These are phyloP conservation scores for Aspergillus terreus DNA, from an alignment of 2,329 filamentous ascomycete species.

Conservation along the genomic window DNA sequence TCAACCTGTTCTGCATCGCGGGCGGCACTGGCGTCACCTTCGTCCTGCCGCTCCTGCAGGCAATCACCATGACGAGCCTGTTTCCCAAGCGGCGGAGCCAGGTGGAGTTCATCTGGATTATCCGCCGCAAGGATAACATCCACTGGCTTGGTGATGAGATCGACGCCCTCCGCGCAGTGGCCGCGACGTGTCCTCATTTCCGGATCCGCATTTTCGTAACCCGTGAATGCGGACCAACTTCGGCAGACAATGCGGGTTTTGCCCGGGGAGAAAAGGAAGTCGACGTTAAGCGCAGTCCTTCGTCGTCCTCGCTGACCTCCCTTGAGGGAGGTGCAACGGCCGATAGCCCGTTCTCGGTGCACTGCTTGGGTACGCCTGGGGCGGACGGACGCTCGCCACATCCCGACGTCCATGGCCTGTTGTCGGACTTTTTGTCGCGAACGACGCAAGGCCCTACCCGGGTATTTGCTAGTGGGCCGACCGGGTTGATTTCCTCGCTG, in stretches of 20 bases:
- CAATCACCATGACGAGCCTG: conserved; percentile 23
- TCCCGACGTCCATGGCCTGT: conserved; percentile 43
- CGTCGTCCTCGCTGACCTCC: neutral
- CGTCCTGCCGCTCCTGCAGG: conserved; percentile 50
- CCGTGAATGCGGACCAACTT: conserved; percentile 38
- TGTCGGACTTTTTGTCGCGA: conserved; percentile 44
- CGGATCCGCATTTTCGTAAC: conserved; percentile 59
- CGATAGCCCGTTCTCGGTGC: conserved; percentile 7
- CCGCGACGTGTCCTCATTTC: conserved; percentile 36
- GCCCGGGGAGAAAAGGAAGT: neutral
- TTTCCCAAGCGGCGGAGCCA: conserved; percentile 31
- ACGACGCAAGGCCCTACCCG: conserved; percentile 49
- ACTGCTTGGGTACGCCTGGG: conserved; percentile 5
- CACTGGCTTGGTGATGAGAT: conserved; percentile 60
- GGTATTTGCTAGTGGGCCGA: conserved; percentile 60
- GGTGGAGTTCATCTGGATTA: conserved; percentile 63
- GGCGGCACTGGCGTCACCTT: conserved; percentile 60
- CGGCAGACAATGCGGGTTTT: neutral
- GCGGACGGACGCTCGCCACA: conserved; percentile 5
- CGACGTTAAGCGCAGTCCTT: neutral
- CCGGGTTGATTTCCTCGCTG: conserved; percentile 57
- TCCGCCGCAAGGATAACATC: conserved; percentile 53
- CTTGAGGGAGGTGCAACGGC: neutral
- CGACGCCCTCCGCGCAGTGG: conserved; percentile 43
- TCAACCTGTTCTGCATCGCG: conserved; percentile 49